Evolutionary conservation across 306 rosid genomes (phyloP), one percentile per base, ranked within the genome.

Genomic region (Elaeagnus macrophylla): DNA sequence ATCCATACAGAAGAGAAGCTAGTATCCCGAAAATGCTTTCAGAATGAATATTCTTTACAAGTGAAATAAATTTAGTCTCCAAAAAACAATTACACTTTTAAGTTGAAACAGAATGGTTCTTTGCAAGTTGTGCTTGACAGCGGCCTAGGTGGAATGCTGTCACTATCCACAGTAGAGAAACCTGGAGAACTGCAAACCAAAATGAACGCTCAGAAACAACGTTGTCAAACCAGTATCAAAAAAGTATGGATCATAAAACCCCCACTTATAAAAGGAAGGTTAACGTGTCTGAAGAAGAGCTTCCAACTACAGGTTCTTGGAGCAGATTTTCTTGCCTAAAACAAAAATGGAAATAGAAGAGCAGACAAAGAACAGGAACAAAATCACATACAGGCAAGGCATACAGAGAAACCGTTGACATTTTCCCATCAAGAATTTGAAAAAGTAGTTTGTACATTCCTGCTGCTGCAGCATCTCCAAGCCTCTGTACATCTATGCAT

Each of bases 381-480:
- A 46, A 45, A 18, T 60, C 37, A 64, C 95, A 19, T 87, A 87
- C 99, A 18, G 96, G 99, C 42, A 87, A 42, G 62, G 94, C 89
- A 39, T 82, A 82, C 47, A 87, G 74, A 39, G 95, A 82, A 54
- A 81, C 70, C 6, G 82, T 72, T 19, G 99, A 82, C 15, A 93
- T 65, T 59, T 67, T 84, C 56, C 85, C 94, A 17, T 79, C 62
- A 45, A 78, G 75, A 42, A 79, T 46, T 66, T 73, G 75, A 53
- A 73, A 80, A 65, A 87, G 89, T 56, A 91, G 74, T 73, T 84
- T 87, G 79, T 80, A 91, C 79, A 91, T 82, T 65, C 83, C 99
- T 39, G 96, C 99, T 18, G 99, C 99, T 8, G 99, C 42, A 61
- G 95, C 99, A 62, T 91, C 96, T 65, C 99, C 96, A 37, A 91